phyloP scores from a whole-genome alignment of 192 early-diverging fungal species.

The Paraglomus brasilianum region DNA sequence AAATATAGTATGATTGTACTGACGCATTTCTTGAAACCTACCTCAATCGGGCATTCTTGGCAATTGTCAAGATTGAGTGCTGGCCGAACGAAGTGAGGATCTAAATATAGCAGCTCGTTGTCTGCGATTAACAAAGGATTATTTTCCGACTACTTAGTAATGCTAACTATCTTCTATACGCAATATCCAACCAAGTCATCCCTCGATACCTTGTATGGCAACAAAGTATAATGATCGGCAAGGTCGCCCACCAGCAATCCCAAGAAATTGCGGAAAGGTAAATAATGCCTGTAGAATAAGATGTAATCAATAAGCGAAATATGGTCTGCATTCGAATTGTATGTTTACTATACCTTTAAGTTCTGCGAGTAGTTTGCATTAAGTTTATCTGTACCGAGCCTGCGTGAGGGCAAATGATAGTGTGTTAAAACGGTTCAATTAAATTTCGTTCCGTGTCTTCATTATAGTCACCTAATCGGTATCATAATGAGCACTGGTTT shows the following conservation, averaged over 20 bases:
- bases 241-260: constrained; percentile 44
- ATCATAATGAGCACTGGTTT: constrained; percentile 42
- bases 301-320: not conserved
- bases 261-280: constrained; percentile 42
- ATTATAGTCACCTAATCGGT: constrained; percentile 36
- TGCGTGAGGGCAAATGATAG: not conserved
- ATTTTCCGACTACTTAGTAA: not conserved
- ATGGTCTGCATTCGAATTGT: not conserved
- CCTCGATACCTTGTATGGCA: constrained; percentile 37
- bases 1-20: not conserved
- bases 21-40: constrained; percentile 12
- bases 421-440: not conserved
- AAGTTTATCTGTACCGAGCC: constrained; percentile 24
- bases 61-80: constrained; percentile 34
- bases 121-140: constrained; percentile 26
- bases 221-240: constrained; percentile 45
- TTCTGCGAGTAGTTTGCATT: constrained; percentile 23
- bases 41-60: constrained; percentile 30
- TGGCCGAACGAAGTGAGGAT: constrained; percentile 44
- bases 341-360: constrained; percentile 20
- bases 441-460: constrained; percentile 22
- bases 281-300: constrained; percentile 32
- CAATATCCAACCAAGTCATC: not conserved
- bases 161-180: not conserved
- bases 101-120: constrained; percentile 41